These are phyloP conservation scores for Amanita molliuscula DNA, from an alignment of 768 basidiomycete species.

Conservation along the genomic window DNA sequence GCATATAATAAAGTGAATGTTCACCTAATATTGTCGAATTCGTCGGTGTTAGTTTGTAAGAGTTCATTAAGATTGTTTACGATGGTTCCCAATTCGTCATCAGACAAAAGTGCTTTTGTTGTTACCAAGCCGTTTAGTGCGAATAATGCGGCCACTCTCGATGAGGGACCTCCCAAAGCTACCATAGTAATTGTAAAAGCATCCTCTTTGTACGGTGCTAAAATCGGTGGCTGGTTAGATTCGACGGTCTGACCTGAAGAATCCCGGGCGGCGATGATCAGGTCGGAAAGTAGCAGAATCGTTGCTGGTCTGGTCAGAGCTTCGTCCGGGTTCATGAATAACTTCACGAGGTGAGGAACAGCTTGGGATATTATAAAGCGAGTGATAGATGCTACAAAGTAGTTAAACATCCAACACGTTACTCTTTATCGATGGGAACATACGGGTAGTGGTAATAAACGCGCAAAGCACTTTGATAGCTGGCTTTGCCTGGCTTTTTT, in stretches of 20 bases:
- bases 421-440: constrained; percentile 5
- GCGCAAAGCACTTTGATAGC: constrained; percentile 78
- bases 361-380: constrained; percentile 57
- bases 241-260: constrained; percentile 19
- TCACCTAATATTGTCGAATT: constrained; percentile 48
- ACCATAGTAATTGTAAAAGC: constrained; percentile 54
- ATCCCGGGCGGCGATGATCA: constrained; percentile 45
- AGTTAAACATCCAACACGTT: background rate
- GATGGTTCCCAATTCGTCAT: constrained; percentile 70
- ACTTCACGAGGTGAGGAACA: constrained; percentile 63
- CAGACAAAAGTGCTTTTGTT: constrained; percentile 49
- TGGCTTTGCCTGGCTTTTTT: constrained; percentile 85
- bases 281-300: constrained; percentile 55
- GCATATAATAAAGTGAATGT: constrained; percentile 1
- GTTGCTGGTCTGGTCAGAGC: constrained; percentile 54
- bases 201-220: constrained; percentile 66
- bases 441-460: constrained; percentile 72
- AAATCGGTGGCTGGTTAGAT: constrained; percentile 14
- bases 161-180: constrained; percentile 41
- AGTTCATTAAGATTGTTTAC: constrained; percentile 70
- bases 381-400: constrained; percentile 50
- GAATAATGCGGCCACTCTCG: constrained; percentile 50
- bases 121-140: constrained; percentile 60
- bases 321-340: constrained; percentile 69
- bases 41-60: constrained; percentile 39